Conservation (phyloP, 148 eudicot genomes). For the Vaccinium darrowii region DNA sequence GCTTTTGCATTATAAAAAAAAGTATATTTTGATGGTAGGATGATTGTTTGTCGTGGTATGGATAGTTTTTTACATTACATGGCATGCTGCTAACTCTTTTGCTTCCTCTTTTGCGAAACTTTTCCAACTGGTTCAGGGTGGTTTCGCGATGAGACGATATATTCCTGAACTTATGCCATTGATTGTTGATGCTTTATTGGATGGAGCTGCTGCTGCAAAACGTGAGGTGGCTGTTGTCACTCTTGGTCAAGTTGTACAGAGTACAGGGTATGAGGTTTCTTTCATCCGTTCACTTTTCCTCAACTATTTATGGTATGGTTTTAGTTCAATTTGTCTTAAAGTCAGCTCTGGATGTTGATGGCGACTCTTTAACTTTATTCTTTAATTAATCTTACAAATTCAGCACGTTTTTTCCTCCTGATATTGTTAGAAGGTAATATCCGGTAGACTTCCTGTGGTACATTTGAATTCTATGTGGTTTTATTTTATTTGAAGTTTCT, state of each 20-base stretch:
- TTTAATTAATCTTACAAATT: not conserved
- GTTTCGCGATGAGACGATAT: constrained; percentile 90
- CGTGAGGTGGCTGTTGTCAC: constrained; percentile 99
- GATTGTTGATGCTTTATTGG: constrained; percentile 91
- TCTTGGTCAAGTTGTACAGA: no score
- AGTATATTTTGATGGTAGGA: not conserved
- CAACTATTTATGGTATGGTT: no score
- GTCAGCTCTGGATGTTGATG: not conserved
- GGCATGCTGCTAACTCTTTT: not conserved
- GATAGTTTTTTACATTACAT: not conserved
- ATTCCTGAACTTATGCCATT: constrained; percentile 88
- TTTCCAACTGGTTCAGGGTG: constrained; percentile 59
- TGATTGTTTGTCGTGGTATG: not conserved
- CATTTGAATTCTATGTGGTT: not conserved
- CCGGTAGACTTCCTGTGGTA: not conserved
- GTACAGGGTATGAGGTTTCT: no score
- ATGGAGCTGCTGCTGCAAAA: constrained; percentile 90
- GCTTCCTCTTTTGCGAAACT: not conserved
- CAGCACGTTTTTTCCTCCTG: not conserved
- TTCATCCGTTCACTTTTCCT: no score
- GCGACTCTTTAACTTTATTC: not conserved
- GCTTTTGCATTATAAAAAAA: not conserved
- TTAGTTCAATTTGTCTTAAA: constrained; percentile 21
- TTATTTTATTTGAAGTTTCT: not conserved
- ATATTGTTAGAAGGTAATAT: not conserved